A percentile compares a stretch with the other conserved stretches of the same genome.
Conservation (phyloP, 192 early-diverging fungal genomes). For the Entophlyctis helioformis region DNA sequence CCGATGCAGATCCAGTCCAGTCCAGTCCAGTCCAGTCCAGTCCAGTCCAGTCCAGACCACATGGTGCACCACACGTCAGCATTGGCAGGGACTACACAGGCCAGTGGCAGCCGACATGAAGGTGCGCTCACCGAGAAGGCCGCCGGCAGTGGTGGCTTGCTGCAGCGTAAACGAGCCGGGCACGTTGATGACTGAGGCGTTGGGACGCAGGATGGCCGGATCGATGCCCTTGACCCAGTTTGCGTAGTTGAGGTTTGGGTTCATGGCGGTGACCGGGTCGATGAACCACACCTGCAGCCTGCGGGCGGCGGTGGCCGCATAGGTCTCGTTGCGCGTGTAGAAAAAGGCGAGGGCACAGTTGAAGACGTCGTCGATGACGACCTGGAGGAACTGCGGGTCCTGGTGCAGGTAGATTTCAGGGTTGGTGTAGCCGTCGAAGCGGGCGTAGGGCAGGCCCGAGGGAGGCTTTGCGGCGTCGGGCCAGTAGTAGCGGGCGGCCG, state of each 20-base stretch:
- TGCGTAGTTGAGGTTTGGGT: slow-evolving; percentile 45
- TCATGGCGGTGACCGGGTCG: slow-evolving; percentile 41
- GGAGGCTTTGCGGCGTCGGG: slow-evolving; percentile 17
- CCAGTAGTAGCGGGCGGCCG: slow-evolving; percentile 47
- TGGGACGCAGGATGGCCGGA: too few species aligned
- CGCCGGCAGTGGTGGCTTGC: background rate
- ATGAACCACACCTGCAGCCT: slow-evolving; percentile 43
- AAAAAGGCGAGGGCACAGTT: slow-evolving; percentile 33
- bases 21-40: too few species aligned
- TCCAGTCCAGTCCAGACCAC: too few species aligned
- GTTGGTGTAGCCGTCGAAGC: slow-evolving; percentile 34
- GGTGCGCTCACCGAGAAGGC: slow-evolving; percentile 1
- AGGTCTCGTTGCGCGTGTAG: slow-evolving; percentile 30
- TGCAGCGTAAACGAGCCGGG: slow-evolving; percentile 2
- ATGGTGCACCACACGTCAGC: too few species aligned
- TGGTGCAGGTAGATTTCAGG: slow-evolving; percentile 29
- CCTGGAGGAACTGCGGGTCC: slow-evolving; percentile 15
- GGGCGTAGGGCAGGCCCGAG: slow-evolving; percentile 33
- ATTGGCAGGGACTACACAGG: too few species aligned
- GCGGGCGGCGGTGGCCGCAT: slow-evolving; percentile 21
- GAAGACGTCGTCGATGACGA: slow-evolving; percentile 5
- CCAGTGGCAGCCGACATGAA: background rate
- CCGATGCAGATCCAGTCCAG: too few species aligned
- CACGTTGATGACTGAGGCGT: background rate
- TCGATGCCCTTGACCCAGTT: slow-evolving; percentile 28